phyloP scores from a whole-genome alignment of 805 yeast species.

The Candida orba region DNA sequence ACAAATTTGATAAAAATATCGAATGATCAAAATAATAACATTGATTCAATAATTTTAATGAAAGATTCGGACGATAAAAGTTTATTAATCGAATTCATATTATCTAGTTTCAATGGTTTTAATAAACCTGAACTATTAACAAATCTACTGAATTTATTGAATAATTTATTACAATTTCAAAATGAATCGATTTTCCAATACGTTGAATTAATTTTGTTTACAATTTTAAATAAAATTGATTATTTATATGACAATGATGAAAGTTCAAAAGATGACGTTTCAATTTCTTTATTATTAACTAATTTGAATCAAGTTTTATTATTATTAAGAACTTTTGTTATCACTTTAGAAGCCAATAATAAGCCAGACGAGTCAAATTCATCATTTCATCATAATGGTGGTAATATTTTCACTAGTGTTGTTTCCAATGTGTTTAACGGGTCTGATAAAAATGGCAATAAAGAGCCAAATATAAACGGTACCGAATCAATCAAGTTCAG shows the following conservation, averaged over 20 bases:
- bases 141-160: slow-evolving; percentile 16
- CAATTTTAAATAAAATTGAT: slow-evolving; percentile 18
- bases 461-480: not conserved
- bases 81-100: slow-evolving; percentile 18
- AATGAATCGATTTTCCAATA: slow-evolving; percentile 21
- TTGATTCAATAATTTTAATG: slow-evolving; percentile 12
- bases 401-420: slow-evolving; percentile 42
- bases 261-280: slow-evolving; percentile 31
- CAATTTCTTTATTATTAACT: slow-evolving; percentile 37
- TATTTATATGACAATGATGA: slow-evolving; percentile 12
- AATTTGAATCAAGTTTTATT: slow-evolving; percentile 65
- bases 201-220: slow-evolving; percentile 17
- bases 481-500: slow-evolving; percentile 8
- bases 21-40: slow-evolving; percentile 11
- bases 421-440: slow-evolving; percentile 76
- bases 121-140: slow-evolving; percentile 16
- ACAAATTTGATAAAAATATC: slow-evolving; percentile 16
- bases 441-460: slow-evolving; percentile 35
- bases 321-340: slow-evolving; percentile 27
- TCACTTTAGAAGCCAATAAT: slow-evolving; percentile 44
- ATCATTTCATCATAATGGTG: slow-evolving; percentile 30
- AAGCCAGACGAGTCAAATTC: slow-evolving; percentile 1
- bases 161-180: slow-evolving; percentile 17
- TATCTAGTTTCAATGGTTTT: slow-evolving; percentile 18
- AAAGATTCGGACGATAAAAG: slow-evolving; percentile 10